Percentiles rank a stretch among this genome's conserved stretches.
Evolutionary conservation across 1,284 basidiomycete species (phyloP).

Genomic region (Ceratobasidium theobromae): DNA sequence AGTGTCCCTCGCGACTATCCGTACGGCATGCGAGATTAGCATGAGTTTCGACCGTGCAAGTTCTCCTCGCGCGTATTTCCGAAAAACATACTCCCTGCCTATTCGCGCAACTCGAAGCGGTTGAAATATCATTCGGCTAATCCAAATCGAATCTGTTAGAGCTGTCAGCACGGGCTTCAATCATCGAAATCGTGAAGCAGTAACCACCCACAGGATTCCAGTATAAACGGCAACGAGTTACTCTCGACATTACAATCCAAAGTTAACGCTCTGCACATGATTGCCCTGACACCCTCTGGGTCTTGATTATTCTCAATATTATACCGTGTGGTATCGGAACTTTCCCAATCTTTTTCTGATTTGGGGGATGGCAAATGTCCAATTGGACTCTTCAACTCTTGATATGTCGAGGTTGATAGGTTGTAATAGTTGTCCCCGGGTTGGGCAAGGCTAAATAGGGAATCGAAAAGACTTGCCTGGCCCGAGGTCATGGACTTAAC

Average conservation of each 20-base stretch:
- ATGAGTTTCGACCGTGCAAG: neutral
- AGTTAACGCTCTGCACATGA: neutral
- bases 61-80: neutral
- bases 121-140: slow-evolving; percentile 10
- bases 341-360: neutral
- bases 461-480: slow-evolving; percentile 9
- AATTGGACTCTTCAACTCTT: slow-evolving; percentile 9
- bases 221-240: slow-evolving; percentile 16
- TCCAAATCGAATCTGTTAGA: neutral
- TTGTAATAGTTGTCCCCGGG: neutral
- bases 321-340: neutral
- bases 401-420: neutral
- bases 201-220: slow-evolving; percentile 14
- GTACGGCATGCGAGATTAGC: neutral
- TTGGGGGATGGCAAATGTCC: slow-evolving; percentile 23
- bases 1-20: neutral
- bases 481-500: slow-evolving; percentile 1
- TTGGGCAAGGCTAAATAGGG: slow-evolving; percentile 13
- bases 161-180: neutral
- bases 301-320: slow-evolving; percentile 18
- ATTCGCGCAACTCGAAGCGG: slow-evolving; percentile 11
- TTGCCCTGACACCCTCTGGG: slow-evolving; percentile 3
- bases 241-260: slow-evolving; percentile 17
- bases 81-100: slow-evolving; percentile 6
- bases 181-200: neutral